Conservation (phyloP, 192 early-diverging fungal genomes). For the Gigaspora rosea region DNA sequence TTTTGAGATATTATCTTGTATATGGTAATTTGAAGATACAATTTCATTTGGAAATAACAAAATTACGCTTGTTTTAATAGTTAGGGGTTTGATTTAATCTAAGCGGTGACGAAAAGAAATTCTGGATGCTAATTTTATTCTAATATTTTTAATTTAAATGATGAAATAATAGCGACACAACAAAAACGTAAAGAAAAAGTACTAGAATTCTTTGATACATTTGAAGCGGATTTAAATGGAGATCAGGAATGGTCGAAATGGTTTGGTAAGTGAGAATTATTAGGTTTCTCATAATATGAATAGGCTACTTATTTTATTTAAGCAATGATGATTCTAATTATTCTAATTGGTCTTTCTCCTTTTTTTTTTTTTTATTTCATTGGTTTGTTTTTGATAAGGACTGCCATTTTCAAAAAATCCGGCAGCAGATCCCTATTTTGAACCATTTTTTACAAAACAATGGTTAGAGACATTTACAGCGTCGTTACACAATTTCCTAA, state of each 20-base stretch:
- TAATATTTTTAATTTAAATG: too few relatives aligned
- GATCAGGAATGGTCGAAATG: conserved; percentile 62
- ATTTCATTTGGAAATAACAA: background rate
- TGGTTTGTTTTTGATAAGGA: conserved; percentile 32
- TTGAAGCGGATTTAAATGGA: conserved; percentile 57
- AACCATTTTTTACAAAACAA: conserved; percentile 60
- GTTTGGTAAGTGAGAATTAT: conserved; percentile 57
- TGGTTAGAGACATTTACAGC: conserved; percentile 64
- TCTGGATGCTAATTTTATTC: too few relatives aligned
- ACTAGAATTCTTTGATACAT: conserved; percentile 61
- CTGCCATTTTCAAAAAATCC: conserved; percentile 64
- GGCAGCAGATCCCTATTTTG: conserved; percentile 56
- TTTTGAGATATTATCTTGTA: conserved; percentile 62
- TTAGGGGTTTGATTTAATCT: too few relatives aligned
- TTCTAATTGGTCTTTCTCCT: background rate
- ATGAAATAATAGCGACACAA: conserved; percentile 47
- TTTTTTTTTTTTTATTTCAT: background rate
- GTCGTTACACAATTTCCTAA: conserved; percentile 65
- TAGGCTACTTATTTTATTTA: background rate
- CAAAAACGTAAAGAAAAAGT: conserved; percentile 58
- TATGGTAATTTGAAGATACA: conserved; percentile 44
- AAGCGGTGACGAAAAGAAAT: too few relatives aligned
- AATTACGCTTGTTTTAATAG: conserved; percentile 7
- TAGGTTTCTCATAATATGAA: background rate
- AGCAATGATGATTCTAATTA: background rate